Conservation (phyloP, 2,329 filamentous ascomycete species). For the Spiromastix sp. region DNA sequence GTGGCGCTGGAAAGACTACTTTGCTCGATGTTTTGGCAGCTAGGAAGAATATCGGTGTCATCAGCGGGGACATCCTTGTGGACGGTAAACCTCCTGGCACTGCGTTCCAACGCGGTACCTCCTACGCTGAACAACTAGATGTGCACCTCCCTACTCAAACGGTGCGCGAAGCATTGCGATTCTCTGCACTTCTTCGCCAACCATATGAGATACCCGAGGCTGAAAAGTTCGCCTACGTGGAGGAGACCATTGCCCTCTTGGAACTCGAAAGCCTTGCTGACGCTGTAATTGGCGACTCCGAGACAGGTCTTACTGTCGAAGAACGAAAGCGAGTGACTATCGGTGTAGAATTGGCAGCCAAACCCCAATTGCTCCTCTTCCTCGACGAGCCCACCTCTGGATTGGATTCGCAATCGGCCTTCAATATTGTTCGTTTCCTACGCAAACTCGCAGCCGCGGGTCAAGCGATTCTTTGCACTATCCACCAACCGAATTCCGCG, state of each 20-base stretch:
- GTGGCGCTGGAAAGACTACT: conserved; percentile 86
- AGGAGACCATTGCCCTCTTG: conserved; percentile 80
- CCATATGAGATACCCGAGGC: conserved; percentile 59
- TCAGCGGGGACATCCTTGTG: conserved; percentile 74
- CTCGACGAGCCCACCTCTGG: conserved; percentile 92
- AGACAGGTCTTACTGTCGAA: conserved; percentile 57
- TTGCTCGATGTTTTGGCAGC: conserved; percentile 77
- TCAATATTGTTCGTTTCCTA: conserved; percentile 79
- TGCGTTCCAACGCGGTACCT: conserved; percentile 76
- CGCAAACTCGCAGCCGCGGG: conserved; percentile 83
- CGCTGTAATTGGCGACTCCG: conserved; percentile 80
- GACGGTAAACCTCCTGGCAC: conserved; percentile 60
- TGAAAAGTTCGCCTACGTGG: conserved; percentile 80
- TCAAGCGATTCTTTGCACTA: conserved; percentile 91
- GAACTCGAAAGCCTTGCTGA: conserved; percentile 88
- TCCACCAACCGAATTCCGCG: conserved; percentile 94
- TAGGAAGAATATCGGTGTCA: conserved; percentile 79
- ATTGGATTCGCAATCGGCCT: conserved; percentile 85
- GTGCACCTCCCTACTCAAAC: conserved; percentile 75
- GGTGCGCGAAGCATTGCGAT: conserved; percentile 77
- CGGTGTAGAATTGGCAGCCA: conserved; percentile 89
- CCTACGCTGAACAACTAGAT: conserved; percentile 75
- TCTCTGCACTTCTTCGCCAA: conserved; percentile 77
- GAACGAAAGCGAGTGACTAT: conserved; percentile 77
- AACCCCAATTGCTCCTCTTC: conserved; percentile 80